Conservation (phyloP, 2,329 filamentous ascomycete species). For the Colletotrichum karsti region DNA sequence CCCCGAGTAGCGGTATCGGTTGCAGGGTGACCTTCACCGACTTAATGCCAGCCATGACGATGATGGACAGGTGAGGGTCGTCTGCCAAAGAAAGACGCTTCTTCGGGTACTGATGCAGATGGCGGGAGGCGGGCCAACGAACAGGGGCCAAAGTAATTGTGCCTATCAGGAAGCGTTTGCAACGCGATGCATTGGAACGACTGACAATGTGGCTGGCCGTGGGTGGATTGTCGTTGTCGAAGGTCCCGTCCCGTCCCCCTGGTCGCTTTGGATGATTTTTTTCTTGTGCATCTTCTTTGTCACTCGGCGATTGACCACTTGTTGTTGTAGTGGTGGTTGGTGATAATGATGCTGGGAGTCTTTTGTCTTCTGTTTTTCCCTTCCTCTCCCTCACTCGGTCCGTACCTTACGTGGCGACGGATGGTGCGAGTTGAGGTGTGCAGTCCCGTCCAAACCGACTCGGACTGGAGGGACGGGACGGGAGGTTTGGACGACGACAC, state of each 20-base stretch:
- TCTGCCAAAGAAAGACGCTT: neutral
- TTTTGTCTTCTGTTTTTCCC: too few species aligned
- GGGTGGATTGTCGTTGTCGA: neutral
- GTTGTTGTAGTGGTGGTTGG: neutral
- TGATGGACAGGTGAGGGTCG: neutral
- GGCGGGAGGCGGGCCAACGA: slow-evolving; percentile 3
- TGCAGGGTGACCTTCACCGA: slow-evolving; percentile 19
- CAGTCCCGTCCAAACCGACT: too few species aligned
- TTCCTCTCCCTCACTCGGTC: too few species aligned
- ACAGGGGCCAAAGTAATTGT: neutral
- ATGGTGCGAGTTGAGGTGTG: neutral
- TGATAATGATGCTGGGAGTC: too few species aligned
- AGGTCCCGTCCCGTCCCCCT: too few species aligned
- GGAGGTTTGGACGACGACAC: slow-evolving; percentile 1
- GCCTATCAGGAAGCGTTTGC: neutral
- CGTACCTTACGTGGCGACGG: neutral
- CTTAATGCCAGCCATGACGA: slow-evolving; percentile 2
- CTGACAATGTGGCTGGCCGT: slow-evolving; percentile 16
- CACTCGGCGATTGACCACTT: neutral
- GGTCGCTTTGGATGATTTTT: neutral
- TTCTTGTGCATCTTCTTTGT: too few species aligned
- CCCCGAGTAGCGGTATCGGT: slow-evolving; percentile 11
- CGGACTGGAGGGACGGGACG: neutral
- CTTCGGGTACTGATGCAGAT: slow-evolving; percentile 26
- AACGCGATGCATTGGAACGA: neutral